Base-by-base conservation (phyloP, 2,329 filamentous ascomycete species). In the Apiospora phragmitis region DNA sequence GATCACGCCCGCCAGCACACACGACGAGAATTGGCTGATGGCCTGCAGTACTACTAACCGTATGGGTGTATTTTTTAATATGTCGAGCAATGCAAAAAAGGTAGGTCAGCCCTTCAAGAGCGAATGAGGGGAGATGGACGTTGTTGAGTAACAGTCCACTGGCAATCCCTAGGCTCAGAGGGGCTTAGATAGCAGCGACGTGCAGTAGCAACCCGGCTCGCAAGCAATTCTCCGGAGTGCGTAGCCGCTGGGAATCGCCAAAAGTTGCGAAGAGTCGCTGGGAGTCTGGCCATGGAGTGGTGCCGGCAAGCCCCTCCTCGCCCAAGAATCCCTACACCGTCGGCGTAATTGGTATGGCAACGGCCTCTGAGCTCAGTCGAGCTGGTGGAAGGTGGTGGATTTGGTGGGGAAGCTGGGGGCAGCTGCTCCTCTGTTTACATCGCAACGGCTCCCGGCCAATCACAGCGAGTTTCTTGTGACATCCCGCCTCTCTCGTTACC, bases 391-490 rank as follows among this genome's bases (percentile, higher is more conserved):
- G 32, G 18, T 9, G 55, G 55, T 62, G 55, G 55, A 62, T 35
- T 62, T 62, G 55, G 55, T 62, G 55, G 55, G 55, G 55, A 62
- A 62, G 55, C 55, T 62, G n/a, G 55, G 55, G 55, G 55, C 55
- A 62, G 29, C 18, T 38, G 55, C 55, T 62, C 55, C 55, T 62
- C 55, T 62, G 55, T 62, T 62, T 62, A 62, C 55, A 38, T 62
- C 32, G 55, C 55, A 62, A 21, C 55, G 38, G 9, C 32, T 35
- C 21, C 55, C 9, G 55, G 29, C 55, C 55, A 62, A 62, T 62
- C 55, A 38, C 32, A n/a, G 29, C 18, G 8, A 11, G 32, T 62
- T 38, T 38, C 32, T 32, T 38, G 55, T 62, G 55, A 62, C 55
- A 62, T 62, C 55, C 55, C 51, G 51, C 32, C 51, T 7, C 32